Evolutionary conservation across 139 green algal genomes (phyloP).

Genomic region (Tetradesmus obliquus): DNA sequence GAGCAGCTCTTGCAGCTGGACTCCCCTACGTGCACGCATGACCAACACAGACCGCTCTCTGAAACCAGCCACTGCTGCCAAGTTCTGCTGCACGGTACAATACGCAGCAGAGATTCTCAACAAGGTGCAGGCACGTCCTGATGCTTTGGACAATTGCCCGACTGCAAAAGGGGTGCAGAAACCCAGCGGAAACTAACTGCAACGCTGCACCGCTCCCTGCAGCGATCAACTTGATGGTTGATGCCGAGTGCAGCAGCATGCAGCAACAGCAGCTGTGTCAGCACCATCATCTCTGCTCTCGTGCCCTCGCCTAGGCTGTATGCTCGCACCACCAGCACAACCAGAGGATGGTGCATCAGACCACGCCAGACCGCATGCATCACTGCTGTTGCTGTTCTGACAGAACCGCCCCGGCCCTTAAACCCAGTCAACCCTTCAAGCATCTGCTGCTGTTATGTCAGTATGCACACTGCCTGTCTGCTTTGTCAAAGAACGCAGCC

Average conservation of each 20-base stretch:
- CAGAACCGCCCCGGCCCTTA: neutral
- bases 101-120: neutral
- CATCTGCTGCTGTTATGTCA: neutral
- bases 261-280: neutral
- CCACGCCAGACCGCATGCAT: neutral
- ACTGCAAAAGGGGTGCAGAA: neutral
- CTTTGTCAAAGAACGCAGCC: neutral
- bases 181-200: neutral
- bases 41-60: neutral
- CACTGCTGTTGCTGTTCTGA: neutral
- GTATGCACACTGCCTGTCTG: neutral
- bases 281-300: neutral
- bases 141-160: neutral
- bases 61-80: neutral
- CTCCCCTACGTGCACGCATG: neutral
- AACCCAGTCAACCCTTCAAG: neutral
- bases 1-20: neutral
- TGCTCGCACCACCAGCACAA: neutral
- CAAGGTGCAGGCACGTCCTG: neutral
- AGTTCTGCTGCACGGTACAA: neutral
- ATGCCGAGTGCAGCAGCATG: neutral
- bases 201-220: neutral
- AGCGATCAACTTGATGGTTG: too few species aligned
- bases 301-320: neutral
- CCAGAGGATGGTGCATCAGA: neutral